Evolutionary conservation across 345 rosid species (phyloP).

Genomic region (Eutrema japonicum): DNA sequence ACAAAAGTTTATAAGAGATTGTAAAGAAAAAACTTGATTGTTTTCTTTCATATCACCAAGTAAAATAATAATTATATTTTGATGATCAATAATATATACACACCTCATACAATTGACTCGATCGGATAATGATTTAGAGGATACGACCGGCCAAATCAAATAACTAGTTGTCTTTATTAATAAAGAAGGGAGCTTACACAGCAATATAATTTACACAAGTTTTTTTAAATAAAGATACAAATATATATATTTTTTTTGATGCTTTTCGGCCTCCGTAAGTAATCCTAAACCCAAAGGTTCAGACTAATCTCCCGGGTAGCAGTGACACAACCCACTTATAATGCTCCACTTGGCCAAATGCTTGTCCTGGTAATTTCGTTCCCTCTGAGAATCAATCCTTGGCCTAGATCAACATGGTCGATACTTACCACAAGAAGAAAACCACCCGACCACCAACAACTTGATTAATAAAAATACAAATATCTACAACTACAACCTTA

Average conservation of each 20-base stretch:
- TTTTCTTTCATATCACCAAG: background rate
- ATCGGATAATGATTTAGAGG: background rate
- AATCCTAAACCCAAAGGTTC: too few species aligned
- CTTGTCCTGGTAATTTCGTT: too few species aligned
- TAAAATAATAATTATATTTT: background rate
- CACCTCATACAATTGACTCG: conserved; percentile 7
- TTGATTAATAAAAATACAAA: background rate
- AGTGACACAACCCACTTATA: too few species aligned
- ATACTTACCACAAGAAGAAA: too few species aligned
- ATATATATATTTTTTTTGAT: too few species aligned
- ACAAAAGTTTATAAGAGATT: background rate
- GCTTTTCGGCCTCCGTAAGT: too few species aligned
- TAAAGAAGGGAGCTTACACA: background rate
- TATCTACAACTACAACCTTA: background rate
- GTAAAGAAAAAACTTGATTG: background rate
- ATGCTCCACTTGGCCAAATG: too few species aligned
- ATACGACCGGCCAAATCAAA: conserved; percentile 7
- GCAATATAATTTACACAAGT: background rate
- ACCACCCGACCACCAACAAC: too few species aligned
- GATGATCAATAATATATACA: background rate
- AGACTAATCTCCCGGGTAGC: too few species aligned
- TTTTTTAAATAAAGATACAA: background rate
- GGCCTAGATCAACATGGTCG: too few species aligned
- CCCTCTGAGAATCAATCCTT: too few species aligned
- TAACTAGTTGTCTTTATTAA: background rate